phyloP scores from a whole-genome alignment of 495 filamentous ascomycete genomes.

The Chaetomium cochliodes region DNA sequence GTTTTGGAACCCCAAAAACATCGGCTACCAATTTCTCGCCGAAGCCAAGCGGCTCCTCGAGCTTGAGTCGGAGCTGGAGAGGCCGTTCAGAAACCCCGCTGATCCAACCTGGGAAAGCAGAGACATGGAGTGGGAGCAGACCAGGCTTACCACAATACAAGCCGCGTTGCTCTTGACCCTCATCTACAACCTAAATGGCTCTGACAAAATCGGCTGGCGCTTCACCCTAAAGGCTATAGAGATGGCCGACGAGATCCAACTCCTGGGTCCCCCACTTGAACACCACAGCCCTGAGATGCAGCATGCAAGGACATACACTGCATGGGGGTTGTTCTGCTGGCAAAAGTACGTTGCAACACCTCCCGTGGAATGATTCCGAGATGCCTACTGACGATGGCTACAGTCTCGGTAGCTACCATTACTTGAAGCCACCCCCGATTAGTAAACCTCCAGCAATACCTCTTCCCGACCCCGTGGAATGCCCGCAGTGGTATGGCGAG shows the following conservation, averaged over 20 bases:
- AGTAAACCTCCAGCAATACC: constrained; percentile 30
- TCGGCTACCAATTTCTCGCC: constrained; percentile 43
- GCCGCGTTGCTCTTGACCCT: constrained; percentile 35
- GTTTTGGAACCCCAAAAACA: constrained; percentile 40
- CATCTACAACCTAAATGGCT: constrained; percentile 35
- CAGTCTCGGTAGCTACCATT: constrained; percentile 34
- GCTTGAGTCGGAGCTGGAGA: constrained; percentile 28
- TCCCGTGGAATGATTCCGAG: neutral
- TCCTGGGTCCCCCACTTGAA: constrained; percentile 24
- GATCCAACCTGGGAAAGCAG: constrained; percentile 28
- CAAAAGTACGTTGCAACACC: constrained; percentile 35
- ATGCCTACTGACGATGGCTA: constrained; percentile 3
- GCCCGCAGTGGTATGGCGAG: constrained; percentile 42
- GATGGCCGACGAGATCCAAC: constrained; percentile 36
- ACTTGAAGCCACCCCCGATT: constrained; percentile 30
- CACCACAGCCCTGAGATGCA: constrained; percentile 19
- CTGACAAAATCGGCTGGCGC: constrained; percentile 40
- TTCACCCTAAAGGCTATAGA: constrained; percentile 36
- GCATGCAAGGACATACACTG: constrained; percentile 36
- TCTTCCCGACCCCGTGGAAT: constrained; percentile 34
- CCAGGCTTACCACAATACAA: constrained; percentile 40
- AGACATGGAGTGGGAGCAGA: constrained; percentile 27
- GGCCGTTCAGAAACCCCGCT: constrained; percentile 17
- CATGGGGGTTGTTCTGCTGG: constrained; percentile 41
- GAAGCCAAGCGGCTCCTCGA: constrained; percentile 44